A percentile compares a stretch with the other conserved stretches of the same genome.
Conservation (phyloP, 2,329 filamentous ascomycete genomes). For the Pseudogymnoascus sp. region DNA sequence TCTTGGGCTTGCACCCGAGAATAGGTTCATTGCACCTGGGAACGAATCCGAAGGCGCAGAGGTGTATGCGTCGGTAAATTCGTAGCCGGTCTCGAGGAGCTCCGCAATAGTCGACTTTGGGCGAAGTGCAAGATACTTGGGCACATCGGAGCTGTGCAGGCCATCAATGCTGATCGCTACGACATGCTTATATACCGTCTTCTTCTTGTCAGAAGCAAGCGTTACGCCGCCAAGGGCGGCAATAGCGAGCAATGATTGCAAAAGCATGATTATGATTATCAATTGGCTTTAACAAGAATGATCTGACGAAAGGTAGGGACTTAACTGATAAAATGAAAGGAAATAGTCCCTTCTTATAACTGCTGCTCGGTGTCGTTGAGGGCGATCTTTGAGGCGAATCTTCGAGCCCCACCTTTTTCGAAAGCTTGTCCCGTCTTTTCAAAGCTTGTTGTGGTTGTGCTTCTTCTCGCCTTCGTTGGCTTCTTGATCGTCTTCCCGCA, state of each 20-base stretch:
- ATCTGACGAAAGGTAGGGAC: not conserved
- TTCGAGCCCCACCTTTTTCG: not conserved
- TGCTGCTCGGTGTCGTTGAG: not conserved
- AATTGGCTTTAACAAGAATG: not conserved
- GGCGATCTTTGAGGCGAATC: not conserved
- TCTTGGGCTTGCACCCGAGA: slow-evolving; percentile 22
- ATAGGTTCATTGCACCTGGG: slow-evolving; percentile 21
- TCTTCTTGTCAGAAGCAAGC: slow-evolving; percentile 11
- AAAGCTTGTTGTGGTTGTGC: not conserved
- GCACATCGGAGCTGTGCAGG: slow-evolving; percentile 20
- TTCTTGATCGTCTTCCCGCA: not conserved
- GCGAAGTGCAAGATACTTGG: slow-evolving; percentile 19
- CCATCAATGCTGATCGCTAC: slow-evolving; percentile 22
- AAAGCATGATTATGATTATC: slow-evolving; percentile 16
- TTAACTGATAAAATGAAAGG: not conserved
- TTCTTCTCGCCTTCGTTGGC: not conserved
- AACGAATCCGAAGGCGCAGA: slow-evolving; percentile 26
- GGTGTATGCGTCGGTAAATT: slow-evolving; percentile 24
- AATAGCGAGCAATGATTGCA: slow-evolving; percentile 11
- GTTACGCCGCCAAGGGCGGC: slow-evolving; percentile 2
- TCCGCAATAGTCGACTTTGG: slow-evolving; percentile 19
- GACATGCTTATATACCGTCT: slow-evolving; percentile 19
- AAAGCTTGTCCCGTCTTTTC: not conserved
- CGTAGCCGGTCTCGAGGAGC: slow-evolving; percentile 20
- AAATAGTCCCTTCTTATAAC: not conserved